phyloP scores from a whole-genome alignment of 495 filamentous ascomycete genomes.

The Penicillium chermesinum region DNA sequence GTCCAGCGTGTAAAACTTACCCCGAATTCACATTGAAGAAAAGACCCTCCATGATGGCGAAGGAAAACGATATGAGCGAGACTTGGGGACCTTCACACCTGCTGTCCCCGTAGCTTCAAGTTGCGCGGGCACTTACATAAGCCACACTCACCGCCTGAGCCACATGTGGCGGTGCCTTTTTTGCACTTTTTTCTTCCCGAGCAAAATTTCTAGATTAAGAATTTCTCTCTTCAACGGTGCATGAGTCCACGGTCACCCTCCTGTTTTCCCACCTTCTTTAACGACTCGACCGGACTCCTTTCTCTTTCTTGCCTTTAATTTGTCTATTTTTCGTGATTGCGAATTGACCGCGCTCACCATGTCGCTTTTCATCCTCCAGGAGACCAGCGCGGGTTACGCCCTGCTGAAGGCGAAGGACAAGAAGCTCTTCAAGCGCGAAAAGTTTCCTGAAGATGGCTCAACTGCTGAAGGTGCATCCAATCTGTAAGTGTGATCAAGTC shows the following conservation, averaged over 20 bases:
- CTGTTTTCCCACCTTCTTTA: constrained; percentile 17
- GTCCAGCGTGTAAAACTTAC: constrained; percentile 38
- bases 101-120: constrained; percentile 13
- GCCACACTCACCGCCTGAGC: constrained; percentile 11
- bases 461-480: constrained; percentile 81
- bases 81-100: background rate
- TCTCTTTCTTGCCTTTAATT: constrained; percentile 15
- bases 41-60: constrained; percentile 77
- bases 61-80: constrained; percentile 15
- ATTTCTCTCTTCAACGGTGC: constrained; percentile 20
- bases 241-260: constrained; percentile 22
- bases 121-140: constrained; percentile 19
- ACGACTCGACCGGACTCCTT: constrained; percentile 12
- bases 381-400: constrained; percentile 95
- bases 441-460: constrained; percentile 64
- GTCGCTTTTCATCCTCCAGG: constrained; percentile 78
- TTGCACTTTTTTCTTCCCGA: constrained; percentile 29
- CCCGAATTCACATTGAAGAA: constrained; percentile 96
- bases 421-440: constrained; percentile 86
- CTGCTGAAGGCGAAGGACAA: constrained; percentile 97
- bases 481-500: constrained; percentile 57
- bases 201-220: constrained; percentile 28
- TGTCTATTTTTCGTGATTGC: constrained; percentile 24
- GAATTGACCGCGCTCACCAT: constrained; percentile 40
- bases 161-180: constrained; percentile 25